A percentile compares a stretch with the other conserved stretches of the same genome.
These are phyloP conservation scores for Sphagnum tenellum DNA, from an alignment of 225 moss, liverwort and hornwort species.

Conservation along the genomic window DNA sequence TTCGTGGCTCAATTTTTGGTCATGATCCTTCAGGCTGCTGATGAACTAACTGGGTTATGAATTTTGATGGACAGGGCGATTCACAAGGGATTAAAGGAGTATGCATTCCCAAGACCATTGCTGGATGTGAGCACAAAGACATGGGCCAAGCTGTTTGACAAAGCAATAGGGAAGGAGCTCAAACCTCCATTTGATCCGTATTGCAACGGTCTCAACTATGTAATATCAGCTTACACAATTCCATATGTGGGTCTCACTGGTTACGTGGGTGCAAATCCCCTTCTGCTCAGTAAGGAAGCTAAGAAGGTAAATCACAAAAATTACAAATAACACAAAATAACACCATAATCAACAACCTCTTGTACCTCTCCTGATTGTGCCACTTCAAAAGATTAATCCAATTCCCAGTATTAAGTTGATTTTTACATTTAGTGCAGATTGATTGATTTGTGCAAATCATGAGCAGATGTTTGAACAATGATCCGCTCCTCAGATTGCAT, in stretches of 20 bases:
- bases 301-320: conserved; percentile 23
- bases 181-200: conserved; percentile 56
- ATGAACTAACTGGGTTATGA: too few species aligned
- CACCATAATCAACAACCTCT: too few species aligned
- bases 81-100: conserved; percentile 16
- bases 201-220: conserved; percentile 48
- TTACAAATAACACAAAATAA: too few species aligned
- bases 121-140: conserved; percentile 35
- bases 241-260: conserved; percentile 81
- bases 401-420: too few species aligned
- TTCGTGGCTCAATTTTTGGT: too few species aligned
- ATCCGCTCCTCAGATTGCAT: too few species aligned
- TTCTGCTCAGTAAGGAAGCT: conserved; percentile 20
- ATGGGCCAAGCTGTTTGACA: conserved; percentile 42
- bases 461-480: too few species aligned
- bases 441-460: too few species aligned
- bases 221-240: conserved; percentile 58
- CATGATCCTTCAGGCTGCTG: too few species aligned
- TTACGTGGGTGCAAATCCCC: conserved; percentile 45
- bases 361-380: too few species aligned
- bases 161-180: conserved; percentile 25
- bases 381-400: too few species aligned
- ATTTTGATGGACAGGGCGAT: conserved; percentile 26
- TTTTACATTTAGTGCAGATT: too few species aligned
- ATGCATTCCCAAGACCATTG: conserved; percentile 52